Percentiles rank a stretch among this genome's conserved stretches.
phyloP scores from a whole-genome alignment of 805 yeast species.

The Metschnikowia lochheadii region DNA sequence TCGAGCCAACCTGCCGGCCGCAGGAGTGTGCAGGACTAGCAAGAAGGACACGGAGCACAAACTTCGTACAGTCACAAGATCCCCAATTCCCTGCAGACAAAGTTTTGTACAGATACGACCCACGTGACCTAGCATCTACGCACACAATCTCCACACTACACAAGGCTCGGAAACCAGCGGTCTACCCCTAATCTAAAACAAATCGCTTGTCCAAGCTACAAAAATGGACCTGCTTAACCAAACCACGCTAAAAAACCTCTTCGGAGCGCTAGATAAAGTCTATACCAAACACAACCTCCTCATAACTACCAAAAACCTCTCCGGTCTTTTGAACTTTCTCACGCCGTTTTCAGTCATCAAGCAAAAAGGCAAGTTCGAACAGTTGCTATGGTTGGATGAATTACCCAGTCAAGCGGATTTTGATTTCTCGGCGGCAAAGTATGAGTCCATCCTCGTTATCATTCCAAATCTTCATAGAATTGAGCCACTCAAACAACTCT shows the following conservation, averaged over 20 bases:
- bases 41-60: too few relatives aligned
- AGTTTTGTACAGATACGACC: too few relatives aligned
- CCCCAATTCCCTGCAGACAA: too few relatives aligned
- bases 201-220: too few relatives aligned
- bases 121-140: too few relatives aligned
- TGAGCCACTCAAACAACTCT: conserved; percentile 5
- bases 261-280: conserved; percentile 20
- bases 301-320: conserved; percentile 43
- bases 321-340: conserved; percentile 48
- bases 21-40: too few relatives aligned
- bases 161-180: too few relatives aligned
- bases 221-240: conserved; percentile 16
- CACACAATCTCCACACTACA: too few relatives aligned
- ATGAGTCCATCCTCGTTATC: conserved; percentile 8
- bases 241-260: conserved; percentile 19
- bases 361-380: conserved; percentile 42
- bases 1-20: too few relatives aligned
- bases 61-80: too few relatives aligned
- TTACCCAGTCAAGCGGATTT: conserved; percentile 3
- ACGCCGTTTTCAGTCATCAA: conserved; percentile 54
- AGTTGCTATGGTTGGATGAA: conserved; percentile 13
- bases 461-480: conserved; percentile 7
- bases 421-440: not conserved
- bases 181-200: too few relatives aligned
- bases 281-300: conserved; percentile 23